Evolutionary conservation across 2,329 filamentous ascomycete species (phyloP), one percentile per base, ranked within the genome.

Genomic region (Gliomastix tumulicola): DNA sequence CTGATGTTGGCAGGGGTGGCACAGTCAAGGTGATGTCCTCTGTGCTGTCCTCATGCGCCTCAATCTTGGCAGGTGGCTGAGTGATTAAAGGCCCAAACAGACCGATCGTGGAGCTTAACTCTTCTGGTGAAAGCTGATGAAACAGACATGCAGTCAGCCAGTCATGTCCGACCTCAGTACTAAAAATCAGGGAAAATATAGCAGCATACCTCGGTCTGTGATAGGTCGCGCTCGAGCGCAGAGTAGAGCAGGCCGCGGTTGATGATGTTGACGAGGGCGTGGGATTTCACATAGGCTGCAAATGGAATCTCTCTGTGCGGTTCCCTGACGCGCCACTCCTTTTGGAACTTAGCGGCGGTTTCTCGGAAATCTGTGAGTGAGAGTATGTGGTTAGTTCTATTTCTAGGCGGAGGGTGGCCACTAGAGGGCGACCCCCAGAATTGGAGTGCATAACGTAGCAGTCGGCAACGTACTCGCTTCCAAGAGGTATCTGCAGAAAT

Each of bases 401-500:
- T n/a, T n/a, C n/a, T n/a, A n/a, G n/a, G n/a, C n/a, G n/a, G n/a
- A n/a, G n/a, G n/a, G n/a, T n/a, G n/a, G n/a, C n/a, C 22, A 15
- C 15, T 17, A 32, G 30, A 22, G 15, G 16, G n/a, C n/a, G n/a
- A n/a, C n/a, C n/a, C n/a, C n/a, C n/a, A n/a, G n/a, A n/a, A n/a
- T n/a, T n/a, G n/a, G n/a, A n/a, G n/a, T n/a, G n/a, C n/a, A n/a
- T n/a, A n/a, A n/a, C n/a, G n/a, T n/a, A n/a, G n/a, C n/a, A n/a
- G n/a, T n/a, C n/a, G n/a, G n/a, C n/a, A n/a, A 76, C 74, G 51
- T 74, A 79, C 74, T 77, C 50, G 69, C 71, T 73, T 79, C 74
- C 45, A 79, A 60, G 44, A 79, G 62, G 60, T 76, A 79, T 57
- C 74, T 78, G 55, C 40, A 43, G n/a, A n/a, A n/a, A n/a, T n/a